Base-by-base conservation (phyloP, 441 rosid species). In the Euphorbia schlechtendalii region DNA sequence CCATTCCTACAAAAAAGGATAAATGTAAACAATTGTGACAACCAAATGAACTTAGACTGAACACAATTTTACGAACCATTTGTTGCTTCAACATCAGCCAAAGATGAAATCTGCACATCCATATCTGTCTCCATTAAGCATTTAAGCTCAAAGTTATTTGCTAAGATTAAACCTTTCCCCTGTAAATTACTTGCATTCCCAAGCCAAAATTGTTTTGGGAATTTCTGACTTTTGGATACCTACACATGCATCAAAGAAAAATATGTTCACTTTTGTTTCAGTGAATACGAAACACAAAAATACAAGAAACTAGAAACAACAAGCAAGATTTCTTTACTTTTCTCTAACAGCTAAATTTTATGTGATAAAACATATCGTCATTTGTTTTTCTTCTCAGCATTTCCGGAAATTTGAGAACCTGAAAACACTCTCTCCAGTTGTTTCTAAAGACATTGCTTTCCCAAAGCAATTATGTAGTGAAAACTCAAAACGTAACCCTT, bases 31-130 rank as follows among this genome's bases (percentile, higher is more conserved):
- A 72, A 15, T 56, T 54, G 46, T n/a, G 32, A 32, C 53, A 9
- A 45, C 59, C 51, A 40, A 28, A 25, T 32, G 13, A 28, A n/a
- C 8, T 45, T 8, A 69, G 49, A 9, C 24, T 21, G 27, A 22
- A 53, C 40, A 52, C n/a, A 67, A 22, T 36, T 54, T 40, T 46
- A 74, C 75, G 53, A 68, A 86, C 97, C 90, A 32, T 66, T 64
- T 17, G 78, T 77, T 0, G 60, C 69, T 22, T 68, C 59, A 58
- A 63, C 71, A 66, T 78, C 84, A 30, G 64, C 82, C 56, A 73
- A 30, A 75, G 82, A 75, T 8, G 82, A 77, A 76, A 77, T 45
- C 36, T 64, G 65, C 32, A 60, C 80, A 73, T 83, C 88, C 80
- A 77, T 69, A 18, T 66, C 79, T 56, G 56, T 66, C 65, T 84